A percentile compares a stretch with the other conserved stretches of the same genome.
These are phyloP conservation scores for Saccharomycopsis schoenii DNA, from an alignment of 805 yeast species.

Conservation along the genomic window DNA sequence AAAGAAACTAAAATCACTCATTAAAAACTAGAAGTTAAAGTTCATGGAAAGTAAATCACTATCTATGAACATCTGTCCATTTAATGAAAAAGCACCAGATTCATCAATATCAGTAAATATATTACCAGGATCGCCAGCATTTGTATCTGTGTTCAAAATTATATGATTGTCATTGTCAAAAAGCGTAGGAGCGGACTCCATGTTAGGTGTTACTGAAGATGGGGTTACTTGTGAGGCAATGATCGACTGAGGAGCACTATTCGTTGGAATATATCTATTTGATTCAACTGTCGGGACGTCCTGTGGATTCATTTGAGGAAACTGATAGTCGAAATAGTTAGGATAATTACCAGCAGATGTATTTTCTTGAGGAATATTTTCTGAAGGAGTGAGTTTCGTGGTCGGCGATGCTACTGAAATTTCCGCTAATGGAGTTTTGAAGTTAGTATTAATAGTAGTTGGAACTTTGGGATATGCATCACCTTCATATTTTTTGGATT, in stretches of 20 bases:
- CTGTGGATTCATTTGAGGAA: neutral
- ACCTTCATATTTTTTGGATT: neutral
- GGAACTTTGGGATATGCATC: neutral
- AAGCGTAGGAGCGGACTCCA: neutral
- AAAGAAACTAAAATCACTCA: neutral
- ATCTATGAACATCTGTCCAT: conserved; percentile 4
- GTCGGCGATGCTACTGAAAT: neutral
- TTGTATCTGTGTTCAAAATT: neutral
- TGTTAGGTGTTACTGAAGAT: neutral
- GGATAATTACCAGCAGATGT: neutral
- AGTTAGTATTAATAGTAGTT: neutral
- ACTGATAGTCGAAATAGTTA: neutral
- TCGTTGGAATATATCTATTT: neutral
- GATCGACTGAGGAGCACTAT: neutral
- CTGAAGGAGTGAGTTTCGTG: neutral
- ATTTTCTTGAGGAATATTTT: neutral
- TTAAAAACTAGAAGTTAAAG: neutral
- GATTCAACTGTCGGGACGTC: neutral
- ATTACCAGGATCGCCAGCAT: conserved; percentile 5
- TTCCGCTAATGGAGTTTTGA: neutral
- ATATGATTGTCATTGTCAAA: neutral
- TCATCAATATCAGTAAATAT: conserved; percentile 6
- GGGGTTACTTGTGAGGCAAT: neutral
- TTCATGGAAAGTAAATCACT: neutral
- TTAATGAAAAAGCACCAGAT: conserved; percentile 9